Evolutionary conservation across 257 asterid species (phyloP).

Genomic region (Solanum stenotomum): DNA sequence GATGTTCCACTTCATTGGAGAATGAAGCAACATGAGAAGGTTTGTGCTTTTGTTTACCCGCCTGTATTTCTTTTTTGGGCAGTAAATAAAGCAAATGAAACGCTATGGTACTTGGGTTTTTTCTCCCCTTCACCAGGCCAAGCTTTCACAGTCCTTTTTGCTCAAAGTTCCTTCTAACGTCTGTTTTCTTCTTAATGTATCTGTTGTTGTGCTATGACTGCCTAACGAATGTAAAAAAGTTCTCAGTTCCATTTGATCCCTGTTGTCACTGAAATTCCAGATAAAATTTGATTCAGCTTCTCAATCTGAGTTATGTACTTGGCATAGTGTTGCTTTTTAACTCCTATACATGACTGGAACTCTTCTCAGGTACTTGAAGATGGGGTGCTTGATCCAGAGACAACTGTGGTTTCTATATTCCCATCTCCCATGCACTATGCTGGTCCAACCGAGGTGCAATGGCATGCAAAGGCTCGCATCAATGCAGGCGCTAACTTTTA

Average conservation of each 20-base stretch:
- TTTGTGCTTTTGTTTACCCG: background rate
- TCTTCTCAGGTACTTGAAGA: constrained; percentile 71
- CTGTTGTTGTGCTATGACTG: background rate
- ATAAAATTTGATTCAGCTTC: background rate
- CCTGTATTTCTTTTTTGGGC: background rate
- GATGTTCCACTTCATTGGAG: constrained; percentile 91
- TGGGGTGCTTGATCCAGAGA: constrained; percentile 86
- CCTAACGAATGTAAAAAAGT: background rate
- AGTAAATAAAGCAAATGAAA: background rate
- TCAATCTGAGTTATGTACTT: background rate
- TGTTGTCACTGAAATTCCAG: background rate
- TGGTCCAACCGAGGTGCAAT: constrained; percentile 94
- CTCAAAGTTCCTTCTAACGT: background rate
- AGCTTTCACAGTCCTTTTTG: background rate
- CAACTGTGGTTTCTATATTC: constrained; percentile 89
- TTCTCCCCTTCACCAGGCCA: background rate
- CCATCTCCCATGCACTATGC: constrained; percentile 99
- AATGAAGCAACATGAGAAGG: constrained; percentile 97
- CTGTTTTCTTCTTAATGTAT: background rate
- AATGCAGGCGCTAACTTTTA: constrained; percentile 94
- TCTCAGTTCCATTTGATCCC: background rate
- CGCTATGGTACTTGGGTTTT: background rate
- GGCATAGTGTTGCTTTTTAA: background rate
- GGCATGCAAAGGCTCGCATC: constrained; percentile 97
- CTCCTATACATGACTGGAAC: background rate